These are phyloP conservation scores for Rhodofomes roseus DNA, from an alignment of 1,284 basidiomycete genomes.

Conservation along the genomic window DNA sequence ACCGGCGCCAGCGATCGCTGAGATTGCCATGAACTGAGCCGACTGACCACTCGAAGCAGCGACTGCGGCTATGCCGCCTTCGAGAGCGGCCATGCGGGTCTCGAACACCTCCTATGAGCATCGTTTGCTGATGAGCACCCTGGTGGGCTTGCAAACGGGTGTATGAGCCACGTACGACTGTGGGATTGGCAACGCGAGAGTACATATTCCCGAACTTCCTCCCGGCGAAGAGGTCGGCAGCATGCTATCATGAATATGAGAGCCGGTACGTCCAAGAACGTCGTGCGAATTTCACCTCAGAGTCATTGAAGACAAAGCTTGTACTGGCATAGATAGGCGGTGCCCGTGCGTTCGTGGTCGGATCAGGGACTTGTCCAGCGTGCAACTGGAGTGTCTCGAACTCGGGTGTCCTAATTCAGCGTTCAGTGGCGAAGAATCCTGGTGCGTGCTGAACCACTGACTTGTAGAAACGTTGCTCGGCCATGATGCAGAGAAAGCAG, in stretches of 20 bases:
- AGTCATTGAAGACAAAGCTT: constrained; percentile 79
- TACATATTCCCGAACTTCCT: constrained; percentile 69
- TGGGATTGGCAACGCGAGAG: constrained; percentile 81
- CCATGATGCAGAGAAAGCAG: background rate
- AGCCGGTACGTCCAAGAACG: background rate
- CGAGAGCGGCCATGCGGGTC: constrained; percentile 78
- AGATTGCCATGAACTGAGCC: constrained; percentile 78
- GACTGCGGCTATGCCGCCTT: constrained; percentile 79
- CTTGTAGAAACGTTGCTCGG: background rate
- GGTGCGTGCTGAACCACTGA: background rate
- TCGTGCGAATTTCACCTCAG: constrained; percentile 39
- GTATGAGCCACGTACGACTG: constrained; percentile 49
- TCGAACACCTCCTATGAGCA: constrained; percentile 72
- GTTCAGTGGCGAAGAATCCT: background rate
- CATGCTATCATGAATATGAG: constrained; percentile 50
- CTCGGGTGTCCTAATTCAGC: constrained; percentile 50
- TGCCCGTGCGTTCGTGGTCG: constrained; percentile 74
- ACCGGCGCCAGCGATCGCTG: constrained; percentile 60
- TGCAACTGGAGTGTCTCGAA: constrained; percentile 86
- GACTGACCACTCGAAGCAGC: constrained; percentile 79
- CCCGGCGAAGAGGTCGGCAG: constrained; percentile 78
- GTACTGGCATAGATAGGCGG: constrained; percentile 80
- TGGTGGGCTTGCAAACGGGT: too few relatives aligned
- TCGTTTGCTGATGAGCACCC: background rate
- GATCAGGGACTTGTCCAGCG: constrained; percentile 73